Percentiles rank a stretch among this genome's conserved stretches.
Evolutionary conservation across 495 filamentous ascomycete genomes (phyloP).

Genomic region (Lasiosphaeria ovina): DNA sequence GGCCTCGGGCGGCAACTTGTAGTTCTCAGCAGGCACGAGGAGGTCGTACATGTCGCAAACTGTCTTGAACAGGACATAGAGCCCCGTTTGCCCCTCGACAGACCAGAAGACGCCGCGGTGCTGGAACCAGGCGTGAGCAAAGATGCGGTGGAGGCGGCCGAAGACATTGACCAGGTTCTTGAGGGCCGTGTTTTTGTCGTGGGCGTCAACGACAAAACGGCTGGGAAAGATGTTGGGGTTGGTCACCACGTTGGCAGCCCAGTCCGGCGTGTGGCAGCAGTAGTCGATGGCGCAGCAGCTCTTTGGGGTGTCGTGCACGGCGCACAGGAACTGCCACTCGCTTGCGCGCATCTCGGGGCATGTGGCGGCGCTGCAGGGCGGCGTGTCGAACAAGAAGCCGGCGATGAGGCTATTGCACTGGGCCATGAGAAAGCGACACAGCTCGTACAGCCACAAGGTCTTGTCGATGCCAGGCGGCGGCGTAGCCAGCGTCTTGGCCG

Average conservation of each 20-base stretch:
- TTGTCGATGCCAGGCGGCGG: slow-evolving; percentile 78
- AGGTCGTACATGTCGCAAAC: slow-evolving; percentile 89
- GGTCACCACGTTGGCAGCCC: slow-evolving; percentile 88
- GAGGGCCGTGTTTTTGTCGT: slow-evolving; percentile 63
- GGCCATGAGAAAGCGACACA: slow-evolving; percentile 89
- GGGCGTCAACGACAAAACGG: slow-evolving; percentile 65
- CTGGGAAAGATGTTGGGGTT: slow-evolving; percentile 90
- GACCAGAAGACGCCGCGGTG: slow-evolving; percentile 94
- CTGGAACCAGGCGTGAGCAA: slow-evolving; percentile 98
- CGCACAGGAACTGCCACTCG: slow-evolving; percentile 99
- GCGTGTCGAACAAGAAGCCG: slow-evolving; percentile 84
- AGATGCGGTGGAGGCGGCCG: slow-evolving; percentile 89
- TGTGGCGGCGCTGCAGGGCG: slow-evolving; percentile 79
- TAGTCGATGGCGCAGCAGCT: slow-evolving; percentile 97
- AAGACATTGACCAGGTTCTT: slow-evolving; percentile 93
- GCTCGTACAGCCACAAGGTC: slow-evolving; percentile 93
- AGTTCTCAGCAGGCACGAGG: slow-evolving; percentile 88
- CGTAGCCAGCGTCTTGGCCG: slow-evolving; percentile 69
- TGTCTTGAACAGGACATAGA: slow-evolving; percentile 95
- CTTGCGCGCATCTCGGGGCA: slow-evolving; percentile 98
- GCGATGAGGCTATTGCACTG: slow-evolving; percentile 90
- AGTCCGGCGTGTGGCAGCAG: slow-evolving; percentile 96
- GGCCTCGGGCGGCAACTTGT: slow-evolving; percentile 90
- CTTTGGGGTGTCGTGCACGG: slow-evolving; percentile 93
- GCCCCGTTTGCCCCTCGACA: slow-evolving; percentile 79